Conservation (phyloP, 139 green algal genomes). For the Deuterostichococcus epilithicus region DNA sequence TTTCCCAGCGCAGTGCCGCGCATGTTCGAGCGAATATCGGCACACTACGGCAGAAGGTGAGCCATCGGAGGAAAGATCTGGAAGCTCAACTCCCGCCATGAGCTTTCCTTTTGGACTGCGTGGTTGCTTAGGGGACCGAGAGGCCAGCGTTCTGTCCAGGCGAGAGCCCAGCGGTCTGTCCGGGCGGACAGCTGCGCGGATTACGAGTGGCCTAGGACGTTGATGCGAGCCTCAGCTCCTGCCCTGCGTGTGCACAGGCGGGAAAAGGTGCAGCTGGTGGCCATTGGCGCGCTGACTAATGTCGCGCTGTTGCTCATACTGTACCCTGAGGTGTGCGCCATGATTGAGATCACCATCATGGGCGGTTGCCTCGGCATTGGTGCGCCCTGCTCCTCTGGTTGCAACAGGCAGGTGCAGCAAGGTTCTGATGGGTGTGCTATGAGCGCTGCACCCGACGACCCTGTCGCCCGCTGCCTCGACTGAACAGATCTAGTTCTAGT, state of each 20-base stretch:
- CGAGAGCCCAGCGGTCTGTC: no score
- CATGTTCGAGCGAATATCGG: constrained; percentile 65
- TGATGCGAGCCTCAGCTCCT: no score
- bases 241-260: neutral
- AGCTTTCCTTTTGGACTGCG: no score
- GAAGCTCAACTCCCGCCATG: no score
- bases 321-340: constrained; percentile 69
- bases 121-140: no score
- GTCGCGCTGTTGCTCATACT: constrained; percentile 80
- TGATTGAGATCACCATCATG: constrained; percentile 81
- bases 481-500: constrained; percentile 22
- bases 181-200: no score
- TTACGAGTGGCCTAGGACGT: no score
- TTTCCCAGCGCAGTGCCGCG: neutral
- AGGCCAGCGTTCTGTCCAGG: no score
- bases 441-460: no score
- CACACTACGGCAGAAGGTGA: constrained; percentile 19
- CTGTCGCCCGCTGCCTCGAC: constrained; percentile 3
- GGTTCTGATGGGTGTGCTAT: neutral
- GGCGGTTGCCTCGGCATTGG: constrained; percentile 66
- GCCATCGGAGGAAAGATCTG: no score
- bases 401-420: constrained; percentile 37
- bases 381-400: constrained; percentile 50
- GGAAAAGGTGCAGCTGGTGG: constrained; percentile 60
- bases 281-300: constrained; percentile 89